Percentiles rank a stretch among this genome's conserved stretches.
Conservation (phyloP, 306 rosid species). For the Ziziphus jujuba region DNA sequence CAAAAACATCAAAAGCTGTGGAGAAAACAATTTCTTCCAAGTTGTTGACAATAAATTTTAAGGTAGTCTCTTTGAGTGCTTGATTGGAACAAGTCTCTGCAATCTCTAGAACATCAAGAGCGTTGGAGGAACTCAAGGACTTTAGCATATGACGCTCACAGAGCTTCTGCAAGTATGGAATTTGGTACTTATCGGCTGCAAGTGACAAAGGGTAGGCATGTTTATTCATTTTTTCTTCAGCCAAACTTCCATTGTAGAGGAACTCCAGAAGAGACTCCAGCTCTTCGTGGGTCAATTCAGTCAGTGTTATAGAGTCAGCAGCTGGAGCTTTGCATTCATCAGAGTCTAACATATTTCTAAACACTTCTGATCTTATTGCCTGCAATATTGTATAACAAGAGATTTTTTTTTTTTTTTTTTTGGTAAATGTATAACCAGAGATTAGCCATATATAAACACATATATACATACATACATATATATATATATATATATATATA, state of each 20-base stretch:
- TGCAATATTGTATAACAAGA: neutral
- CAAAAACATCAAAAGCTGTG: conserved; percentile 54
- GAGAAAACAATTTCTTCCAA: conserved; percentile 49
- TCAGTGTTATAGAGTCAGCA: conserved; percentile 37
- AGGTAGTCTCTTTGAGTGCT: conserved; percentile 47
- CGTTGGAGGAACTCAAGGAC: conserved; percentile 46
- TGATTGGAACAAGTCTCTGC: conserved; percentile 59
- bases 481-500: no score
- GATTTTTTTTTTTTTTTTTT: no score
- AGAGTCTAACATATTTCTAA: conserved; percentile 65
- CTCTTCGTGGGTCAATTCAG: conserved; percentile 61
- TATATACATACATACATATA: no score
- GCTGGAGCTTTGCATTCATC: conserved; percentile 72
- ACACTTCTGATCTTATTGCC: conserved; percentile 82
- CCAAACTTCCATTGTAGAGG: conserved; percentile 60
- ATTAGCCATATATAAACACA: no score
- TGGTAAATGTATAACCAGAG: no score
- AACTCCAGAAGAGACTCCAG: conserved; percentile 63
- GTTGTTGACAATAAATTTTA: conserved; percentile 57
- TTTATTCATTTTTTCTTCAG: conserved; percentile 45
- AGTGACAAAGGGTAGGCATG: conserved; percentile 57
- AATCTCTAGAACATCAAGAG: conserved; percentile 58
- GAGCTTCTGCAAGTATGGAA: conserved; percentile 51
- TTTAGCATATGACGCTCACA: conserved; percentile 55
- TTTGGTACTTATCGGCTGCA: conserved; percentile 80